Base-by-base conservation (phyloP, 2,329 filamentous ascomycete species). In the Mariannaea sp. region DNA sequence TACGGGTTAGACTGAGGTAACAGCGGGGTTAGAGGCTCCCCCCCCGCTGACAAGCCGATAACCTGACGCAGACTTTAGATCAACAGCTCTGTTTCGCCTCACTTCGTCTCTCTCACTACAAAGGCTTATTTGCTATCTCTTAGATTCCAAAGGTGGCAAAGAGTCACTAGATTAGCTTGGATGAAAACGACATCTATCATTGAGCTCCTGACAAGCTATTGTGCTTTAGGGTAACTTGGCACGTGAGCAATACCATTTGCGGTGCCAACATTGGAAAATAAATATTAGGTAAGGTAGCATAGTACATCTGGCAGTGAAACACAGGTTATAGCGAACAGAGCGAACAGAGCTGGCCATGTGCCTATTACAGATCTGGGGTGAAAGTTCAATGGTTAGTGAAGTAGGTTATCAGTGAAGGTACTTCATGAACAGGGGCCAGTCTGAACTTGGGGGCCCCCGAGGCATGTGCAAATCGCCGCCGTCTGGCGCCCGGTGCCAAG, bases 391-490 rank as follows among this genome's bases (percentile, higher is more conserved):
- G 22, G 22, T n/a, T n/a, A n/a, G n/a, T n/a, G n/a, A n/a, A n/a
- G n/a, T n/a, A n/a, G n/a, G n/a, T n/a, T n/a, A n/a, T n/a, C n/a
- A n/a, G n/a, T n/a, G n/a, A n/a, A n/a, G n/a, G n/a, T n/a, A n/a
- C n/a, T n/a, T n/a, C n/a, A n/a, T n/a, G n/a, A n/a, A n/a, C n/a
- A n/a, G n/a, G n/a, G n/a, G n/a, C n/a, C n/a, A n/a, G n/a, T n/a
- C 42, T 14, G 30, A 40, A 41, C 36, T 19, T 33, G n/a, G 29
- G 27, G n/a, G n/a, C n/a, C 13, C 30, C 22, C 9, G 10, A 44
- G 54, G 48, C 45, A 38, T 51, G 49, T 55, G 46, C 45, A 30
- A 52, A 46, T 49, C 42, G 20, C 20, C 42, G 20, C 27, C 35
- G 20, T 45, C 33, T 52, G 27, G 36, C 20, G 35, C 29, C 42